Evolutionary conservation across 352 stramenopile species (phyloP), one percentile per base, ranked within the genome.

Genomic region (Thalassiosira sp.): DNA sequence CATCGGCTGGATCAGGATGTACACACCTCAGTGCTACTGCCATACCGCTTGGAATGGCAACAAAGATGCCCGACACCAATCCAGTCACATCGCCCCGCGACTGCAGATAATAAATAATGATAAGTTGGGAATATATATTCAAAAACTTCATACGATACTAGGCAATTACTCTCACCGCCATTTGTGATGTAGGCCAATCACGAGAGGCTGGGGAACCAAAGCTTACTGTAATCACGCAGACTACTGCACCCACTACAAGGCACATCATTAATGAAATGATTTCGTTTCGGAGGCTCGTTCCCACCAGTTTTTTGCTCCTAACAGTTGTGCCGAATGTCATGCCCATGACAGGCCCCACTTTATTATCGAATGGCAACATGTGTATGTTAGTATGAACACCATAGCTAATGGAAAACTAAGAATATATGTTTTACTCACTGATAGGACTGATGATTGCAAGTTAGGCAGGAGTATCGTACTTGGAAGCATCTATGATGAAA

Each of bases 1-100:
- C n/a, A n/a, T n/a, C n/a, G n/a, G n/a, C n/a, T n/a, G n/a, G n/a
- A n/a, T n/a, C n/a, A n/a, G n/a, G n/a, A n/a, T n/a, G n/a, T n/a
- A n/a, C n/a, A n/a, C n/a, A n/a, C n/a, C n/a, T 78, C 16, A 94
- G 59, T 7, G 81, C 85, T 13, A 94, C 88, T 42, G 88, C 89
- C 43, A 93, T 77, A 20, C 88, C 89, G 31, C 72, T 89, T 13
- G 83, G 80, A 24, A 93, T 70, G 11, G 88, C 89, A 60, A 94
- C 89, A 10, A 71, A 49, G 51, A 94, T 86, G 63, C 88, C 87
- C 25, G 85, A 61, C 2, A 87, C 37, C 0, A 94, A 56, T 27
- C 66, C 71, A 18, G 18, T 37, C 1, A 59, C 16, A 22, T 65
- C 49, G 13, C 69, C 81, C 16, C 83, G 63, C 11, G 27, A 68